Conservation (phyloP, 2,329 filamentous ascomycete genomes). For the Verticillium zaregamsianum region DNA sequence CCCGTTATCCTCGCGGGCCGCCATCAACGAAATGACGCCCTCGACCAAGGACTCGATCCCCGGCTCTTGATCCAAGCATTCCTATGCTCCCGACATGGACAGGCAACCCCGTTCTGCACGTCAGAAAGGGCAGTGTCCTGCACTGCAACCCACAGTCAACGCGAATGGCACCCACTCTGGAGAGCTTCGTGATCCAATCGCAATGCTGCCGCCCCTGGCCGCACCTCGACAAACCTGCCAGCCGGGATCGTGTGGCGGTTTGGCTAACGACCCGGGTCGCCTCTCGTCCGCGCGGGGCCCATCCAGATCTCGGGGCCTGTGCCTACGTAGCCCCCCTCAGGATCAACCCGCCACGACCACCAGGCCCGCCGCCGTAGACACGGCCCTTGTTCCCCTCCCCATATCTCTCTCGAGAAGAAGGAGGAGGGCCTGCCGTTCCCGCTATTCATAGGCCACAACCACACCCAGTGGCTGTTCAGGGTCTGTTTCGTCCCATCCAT, state of each 20-base stretch:
- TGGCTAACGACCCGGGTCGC: constrained; percentile 23
- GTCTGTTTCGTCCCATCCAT: constrained; percentile 41
- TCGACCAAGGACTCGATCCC: background rate
- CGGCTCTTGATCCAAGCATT: background rate
- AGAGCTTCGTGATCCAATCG: background rate
- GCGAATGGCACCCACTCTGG: background rate
- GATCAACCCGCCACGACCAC: constrained; percentile 4
- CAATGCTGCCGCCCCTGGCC: background rate
- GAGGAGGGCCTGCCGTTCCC: constrained; percentile 23
- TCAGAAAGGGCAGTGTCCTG: background rate
- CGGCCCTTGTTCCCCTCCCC: constrained; percentile 9
- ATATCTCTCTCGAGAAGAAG: constrained; percentile 14
- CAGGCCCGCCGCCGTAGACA: background rate
- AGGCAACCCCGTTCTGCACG: background rate
- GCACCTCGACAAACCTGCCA: background rate
- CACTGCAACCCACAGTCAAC: background rate
- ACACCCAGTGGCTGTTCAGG: constrained; percentile 32
- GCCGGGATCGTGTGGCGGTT: constrained; percentile 16
- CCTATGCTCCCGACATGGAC: no score
- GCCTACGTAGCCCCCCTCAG: constrained; percentile 15
- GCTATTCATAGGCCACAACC: constrained; percentile 24
- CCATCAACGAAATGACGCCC: background rate
- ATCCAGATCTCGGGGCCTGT: constrained; percentile 14
- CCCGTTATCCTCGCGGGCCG: background rate
- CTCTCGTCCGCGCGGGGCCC: constrained; percentile 24